phyloP scores from a whole-genome alignment of 2,329 filamentous ascomycete genomes.

The Herpomyces periplanetae region DNA sequence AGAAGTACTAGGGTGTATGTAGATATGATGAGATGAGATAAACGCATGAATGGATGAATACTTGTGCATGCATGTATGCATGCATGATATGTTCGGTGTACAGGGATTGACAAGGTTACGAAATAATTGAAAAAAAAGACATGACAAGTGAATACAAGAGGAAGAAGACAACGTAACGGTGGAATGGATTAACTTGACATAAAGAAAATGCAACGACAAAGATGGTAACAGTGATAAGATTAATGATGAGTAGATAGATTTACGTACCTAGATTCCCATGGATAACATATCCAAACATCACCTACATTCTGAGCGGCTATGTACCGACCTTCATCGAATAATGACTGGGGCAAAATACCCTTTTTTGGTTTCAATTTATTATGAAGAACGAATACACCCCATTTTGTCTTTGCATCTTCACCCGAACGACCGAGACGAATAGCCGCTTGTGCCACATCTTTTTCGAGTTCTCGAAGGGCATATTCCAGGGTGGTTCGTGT shows the following conservation, averaged over 20 bases:
- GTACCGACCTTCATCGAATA: constrained; percentile 33
- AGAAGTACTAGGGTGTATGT: too few species aligned
- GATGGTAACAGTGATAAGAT: not conserved
- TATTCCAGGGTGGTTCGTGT: constrained; percentile 79
- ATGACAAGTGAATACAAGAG: too few species aligned
- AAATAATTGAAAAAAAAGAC: too few species aligned
- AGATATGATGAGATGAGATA: too few species aligned
- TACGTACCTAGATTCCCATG: constrained; percentile 51
- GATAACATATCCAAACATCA: constrained; percentile 97
- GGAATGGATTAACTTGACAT: constrained; percentile 4
- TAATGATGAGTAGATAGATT: not conserved
- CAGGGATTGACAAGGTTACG: too few species aligned
- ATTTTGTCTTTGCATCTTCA: constrained; percentile 30
- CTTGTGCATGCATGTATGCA: too few species aligned
- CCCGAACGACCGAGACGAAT: constrained; percentile 19
- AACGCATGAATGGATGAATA: too few species aligned
- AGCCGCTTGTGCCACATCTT: constrained; percentile 55
- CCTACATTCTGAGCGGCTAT: constrained; percentile 46
- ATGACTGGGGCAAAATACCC: constrained; percentile 35
- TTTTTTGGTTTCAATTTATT: constrained; percentile 97
- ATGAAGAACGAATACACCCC: constrained; percentile 81
- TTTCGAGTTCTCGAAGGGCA: constrained; percentile 61
- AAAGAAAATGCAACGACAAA: constrained; percentile 1
- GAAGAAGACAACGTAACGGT: too few species aligned
- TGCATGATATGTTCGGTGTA: too few species aligned